A percentile compares a stretch with the other conserved stretches of the same genome.
Conservation (phyloP, 2,329 filamentous ascomycete species). For the Bisporella sp. region DNA sequence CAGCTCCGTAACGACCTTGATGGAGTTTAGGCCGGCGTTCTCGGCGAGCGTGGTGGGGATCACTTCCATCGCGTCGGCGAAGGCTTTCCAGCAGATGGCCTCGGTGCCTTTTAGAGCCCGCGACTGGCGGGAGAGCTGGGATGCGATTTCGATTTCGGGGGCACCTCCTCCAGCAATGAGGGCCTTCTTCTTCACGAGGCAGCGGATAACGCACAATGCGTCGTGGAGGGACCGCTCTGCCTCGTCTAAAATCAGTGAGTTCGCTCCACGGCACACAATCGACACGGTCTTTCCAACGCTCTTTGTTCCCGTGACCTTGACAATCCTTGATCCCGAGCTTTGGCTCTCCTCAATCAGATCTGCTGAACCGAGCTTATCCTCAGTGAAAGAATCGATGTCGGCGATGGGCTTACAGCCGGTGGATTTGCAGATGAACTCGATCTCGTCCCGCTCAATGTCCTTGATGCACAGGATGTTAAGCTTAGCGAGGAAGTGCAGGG, state of each 20-base stretch:
- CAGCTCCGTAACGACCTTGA: slow-evolving; percentile 96
- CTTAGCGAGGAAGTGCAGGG: slow-evolving; percentile 94
- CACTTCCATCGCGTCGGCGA: slow-evolving; percentile 95
- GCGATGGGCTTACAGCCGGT: slow-evolving; percentile 98
- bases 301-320: slow-evolving; percentile 92
- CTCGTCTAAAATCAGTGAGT: slow-evolving; percentile 90
- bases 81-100: slow-evolving; percentile 98
- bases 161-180: slow-evolving; percentile 95
- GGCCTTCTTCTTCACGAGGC: slow-evolving; percentile 99
- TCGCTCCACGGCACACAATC: slow-evolving; percentile 90
- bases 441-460: slow-evolving; percentile 97
- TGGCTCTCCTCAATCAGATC: slow-evolving; percentile 92
- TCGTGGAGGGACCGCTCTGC: slow-evolving; percentile 96
- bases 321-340: slow-evolving; percentile 80
- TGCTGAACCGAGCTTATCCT: slow-evolving; percentile 93
- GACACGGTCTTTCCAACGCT: slow-evolving; percentile 81
- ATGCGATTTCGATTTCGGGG: slow-evolving; percentile 92
- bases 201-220: slow-evolving; percentile 93
- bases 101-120: slow-evolving; percentile 85
- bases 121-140: slow-evolving; percentile 74
- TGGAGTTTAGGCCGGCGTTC: slow-evolving; percentile 95
- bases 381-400: slow-evolving; percentile 96
- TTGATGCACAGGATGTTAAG: slow-evolving; percentile 94
- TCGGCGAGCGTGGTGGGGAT: slow-evolving; percentile 95
- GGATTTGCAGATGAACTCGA: slow-evolving; percentile 99